A percentile compares a stretch with the other conserved stretches of the same genome.
These are phyloP conservation scores for Furcasterigmium furcatum DNA, from an alignment of 2,329 filamentous ascomycete species.

Conservation along the genomic window DNA sequence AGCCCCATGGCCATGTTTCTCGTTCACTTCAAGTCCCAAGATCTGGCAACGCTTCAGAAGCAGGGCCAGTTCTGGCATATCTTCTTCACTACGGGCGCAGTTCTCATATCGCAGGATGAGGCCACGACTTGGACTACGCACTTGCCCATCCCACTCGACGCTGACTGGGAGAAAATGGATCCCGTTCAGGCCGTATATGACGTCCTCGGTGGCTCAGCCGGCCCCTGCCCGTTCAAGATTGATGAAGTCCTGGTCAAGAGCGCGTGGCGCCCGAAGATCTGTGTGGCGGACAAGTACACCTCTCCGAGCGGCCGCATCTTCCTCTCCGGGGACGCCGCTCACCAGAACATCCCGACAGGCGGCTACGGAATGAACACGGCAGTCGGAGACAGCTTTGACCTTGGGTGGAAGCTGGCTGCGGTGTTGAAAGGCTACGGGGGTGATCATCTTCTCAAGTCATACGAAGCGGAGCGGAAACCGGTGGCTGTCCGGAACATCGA, in stretches of 20 bases:
- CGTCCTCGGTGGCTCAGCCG: not conserved
- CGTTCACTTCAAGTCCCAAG: slow-evolving; percentile 2
- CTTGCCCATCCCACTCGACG: not conserved
- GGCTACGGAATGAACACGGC: slow-evolving; percentile 32
- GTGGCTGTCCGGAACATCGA: slow-evolving; percentile 13
- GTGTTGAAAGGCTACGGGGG: slow-evolving; percentile 14
- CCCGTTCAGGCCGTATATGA: not conserved
- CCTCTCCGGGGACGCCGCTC: slow-evolving; percentile 27
- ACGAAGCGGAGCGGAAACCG: slow-evolving; percentile 17
- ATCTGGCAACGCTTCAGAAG: not conserved
- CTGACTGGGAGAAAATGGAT: not conserved
- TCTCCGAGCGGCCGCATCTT: slow-evolving; percentile 28
- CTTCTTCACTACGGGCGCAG: slow-evolving; percentile 1
- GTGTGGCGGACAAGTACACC: slow-evolving; percentile 17
- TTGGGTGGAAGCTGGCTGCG: slow-evolving; percentile 27
- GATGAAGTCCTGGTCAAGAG: slow-evolving; percentile 18
- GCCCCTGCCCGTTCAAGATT: slow-evolving; percentile 10
- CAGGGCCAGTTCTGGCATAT: slow-evolving; percentile 3
- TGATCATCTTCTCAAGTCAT: slow-evolving; percentile 15
- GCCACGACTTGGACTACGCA: slow-evolving; percentile 1
- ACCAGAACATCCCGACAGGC: slow-evolving; percentile 26
- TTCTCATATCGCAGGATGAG: slow-evolving; percentile 2
- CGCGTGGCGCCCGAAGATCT: slow-evolving; percentile 15
- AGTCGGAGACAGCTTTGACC: slow-evolving; percentile 24
- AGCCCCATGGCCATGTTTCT: not conserved